A percentile compares a stretch with the other conserved stretches of the same genome.
These are phyloP conservation scores for Xanthoconium stramineum DNA, from an alignment of 768 basidiomycete genomes.

Conservation along the genomic window DNA sequence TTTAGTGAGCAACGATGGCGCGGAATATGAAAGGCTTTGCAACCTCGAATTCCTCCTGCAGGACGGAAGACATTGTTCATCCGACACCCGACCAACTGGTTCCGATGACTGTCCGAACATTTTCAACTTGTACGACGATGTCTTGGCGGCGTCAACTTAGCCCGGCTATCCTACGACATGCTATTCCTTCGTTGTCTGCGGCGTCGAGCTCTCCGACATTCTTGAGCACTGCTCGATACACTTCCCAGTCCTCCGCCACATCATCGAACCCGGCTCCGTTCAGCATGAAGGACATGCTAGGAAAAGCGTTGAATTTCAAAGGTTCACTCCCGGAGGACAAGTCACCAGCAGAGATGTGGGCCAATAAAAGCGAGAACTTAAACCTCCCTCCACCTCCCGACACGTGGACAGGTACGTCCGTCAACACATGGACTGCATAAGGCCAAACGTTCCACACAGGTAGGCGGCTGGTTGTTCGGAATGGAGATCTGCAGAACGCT, in stretches of 20 bases:
- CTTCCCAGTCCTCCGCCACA: slow-evolving; percentile 6
- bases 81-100: slow-evolving; percentile 25
- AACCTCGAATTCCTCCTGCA: slow-evolving; percentile 93
- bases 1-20: slow-evolving; percentile 10
- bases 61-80: slow-evolving; percentile 51
- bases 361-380: slow-evolving; percentile 19
- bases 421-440: neutral
- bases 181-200: neutral
- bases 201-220: neutral
- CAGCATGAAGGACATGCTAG: slow-evolving; percentile 12
- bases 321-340: slow-evolving; percentile 9
- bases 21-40: slow-evolving; percentile 9
- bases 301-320: slow-evolving; percentile 14
- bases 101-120: slow-evolving; percentile 17
- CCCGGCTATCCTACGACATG: slow-evolving; percentile 12
- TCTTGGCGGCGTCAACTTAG: slow-evolving; percentile 17
- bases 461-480: slow-evolving; percentile 51
- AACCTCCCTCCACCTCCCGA: slow-evolving; percentile 39
- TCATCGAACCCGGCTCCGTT: slow-evolving; percentile 3
- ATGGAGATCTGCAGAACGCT: slow-evolving; percentile 44
- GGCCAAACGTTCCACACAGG: slow-evolving; percentile 40
- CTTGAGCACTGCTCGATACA: slow-evolving; percentile 6
- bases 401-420: slow-evolving; percentile 49
- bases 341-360: slow-evolving; percentile 39
- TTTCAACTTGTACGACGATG: slow-evolving; percentile 13